Base-by-base conservation (phyloP, 2,329 filamentous ascomycete species). In the Onygenales sp. region DNA sequence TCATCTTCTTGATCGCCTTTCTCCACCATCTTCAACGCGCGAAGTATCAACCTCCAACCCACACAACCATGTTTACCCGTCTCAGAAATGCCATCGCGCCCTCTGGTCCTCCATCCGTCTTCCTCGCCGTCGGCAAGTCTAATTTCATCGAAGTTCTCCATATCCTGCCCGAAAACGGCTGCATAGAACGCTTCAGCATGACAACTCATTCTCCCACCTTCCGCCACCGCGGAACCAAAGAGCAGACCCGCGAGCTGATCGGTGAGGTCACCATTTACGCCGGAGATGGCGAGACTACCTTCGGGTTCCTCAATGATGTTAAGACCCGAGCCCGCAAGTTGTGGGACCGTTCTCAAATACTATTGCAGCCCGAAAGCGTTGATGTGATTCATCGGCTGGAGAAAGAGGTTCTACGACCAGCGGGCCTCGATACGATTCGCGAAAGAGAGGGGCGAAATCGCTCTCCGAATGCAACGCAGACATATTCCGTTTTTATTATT, bases 201-300 rank as follows among this genome's bases (percentile, higher is more conserved):
- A 51, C 42, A 33, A 42, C 2, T 32, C 8, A n/a, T 27, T 48
- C 49, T 27, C 46, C 48, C 37, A 54, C 48, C 37, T 54, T 58
- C 37, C 50, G 34, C 40, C 5, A 13, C 37, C 6, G 33, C 31
- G 54, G 54, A 11, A 31, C 52, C 39, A 58, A 4, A 39, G 56
- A 58, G 39, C 40, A 51, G 42, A 9, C 46, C 32, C 54, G 54
- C 42, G 36, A 58, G 52, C 54, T 51, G 34, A 53, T 58, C 13
- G 49, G 54, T 45, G 46, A 32, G 5, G 48, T 56, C 42, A 54
- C 51, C 49, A 48, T 57, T 51, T 33, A 51, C 21, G 50, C 36
- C 52, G 39, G 51, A 36, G 54, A 53, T 34, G 21, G 40, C 34
- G 51, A 52, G 34, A n/a, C 39, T 4, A n/a, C 32, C 27, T 9